Percentiles rank a stretch among this genome's conserved stretches.
Conservation (phyloP, 2,329 filamentous ascomycete genomes). For the Neofusicoccum sp. region DNA sequence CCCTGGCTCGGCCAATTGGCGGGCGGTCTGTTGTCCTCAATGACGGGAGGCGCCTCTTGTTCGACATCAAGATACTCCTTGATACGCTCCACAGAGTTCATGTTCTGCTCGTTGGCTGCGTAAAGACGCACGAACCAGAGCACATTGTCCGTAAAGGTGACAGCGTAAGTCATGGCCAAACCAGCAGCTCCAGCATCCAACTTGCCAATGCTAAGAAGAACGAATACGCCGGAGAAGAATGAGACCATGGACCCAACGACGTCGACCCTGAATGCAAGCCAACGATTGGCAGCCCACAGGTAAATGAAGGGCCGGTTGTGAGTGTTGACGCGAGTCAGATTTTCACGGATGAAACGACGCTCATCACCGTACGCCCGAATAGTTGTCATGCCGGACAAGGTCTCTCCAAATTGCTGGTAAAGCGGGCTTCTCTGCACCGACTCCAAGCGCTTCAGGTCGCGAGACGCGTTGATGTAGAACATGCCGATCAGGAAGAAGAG, state of each 20-base stretch:
- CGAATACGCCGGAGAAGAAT: conserved; percentile 90
- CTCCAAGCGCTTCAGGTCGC: conserved; percentile 91
- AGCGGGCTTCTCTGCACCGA: conserved; percentile 91
- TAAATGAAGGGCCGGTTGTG: conserved; percentile 94
- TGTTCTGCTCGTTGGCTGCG: conserved; percentile 94
- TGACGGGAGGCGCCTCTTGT: conserved; percentile 78
- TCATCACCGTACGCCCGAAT: conserved; percentile 97
- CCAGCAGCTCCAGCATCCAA: conserved; percentile 91
- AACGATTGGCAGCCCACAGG: conserved; percentile 93
- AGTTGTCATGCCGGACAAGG: conserved; percentile 88
- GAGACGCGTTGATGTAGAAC: conserved; percentile 89
- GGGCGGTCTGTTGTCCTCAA: conserved; percentile 75
- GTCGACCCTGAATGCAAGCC: conserved; percentile 91
- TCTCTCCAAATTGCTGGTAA: conserved; percentile 98
- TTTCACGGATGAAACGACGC: conserved; percentile 88
- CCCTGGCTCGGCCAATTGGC: conserved; percentile 83
- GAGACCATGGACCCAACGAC: conserved; percentile 85
- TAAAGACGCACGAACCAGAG: conserved; percentile 95
- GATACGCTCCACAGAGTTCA: conserved; percentile 97
- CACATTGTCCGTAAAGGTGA: conserved; percentile 95
- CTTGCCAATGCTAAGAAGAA: conserved; percentile 75
- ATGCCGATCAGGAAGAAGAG: conserved; percentile 80
- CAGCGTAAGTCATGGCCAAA: conserved; percentile 90
- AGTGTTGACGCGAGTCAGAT: conserved; percentile 80
- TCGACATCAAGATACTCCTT: conserved; percentile 97